A percentile compares a stretch with the other conserved stretches of the same genome.
These are phyloP conservation scores for Umbelopsis sp. DNA, from an alignment of 192 early-diverging fungal genomes.

Conservation along the genomic window DNA sequence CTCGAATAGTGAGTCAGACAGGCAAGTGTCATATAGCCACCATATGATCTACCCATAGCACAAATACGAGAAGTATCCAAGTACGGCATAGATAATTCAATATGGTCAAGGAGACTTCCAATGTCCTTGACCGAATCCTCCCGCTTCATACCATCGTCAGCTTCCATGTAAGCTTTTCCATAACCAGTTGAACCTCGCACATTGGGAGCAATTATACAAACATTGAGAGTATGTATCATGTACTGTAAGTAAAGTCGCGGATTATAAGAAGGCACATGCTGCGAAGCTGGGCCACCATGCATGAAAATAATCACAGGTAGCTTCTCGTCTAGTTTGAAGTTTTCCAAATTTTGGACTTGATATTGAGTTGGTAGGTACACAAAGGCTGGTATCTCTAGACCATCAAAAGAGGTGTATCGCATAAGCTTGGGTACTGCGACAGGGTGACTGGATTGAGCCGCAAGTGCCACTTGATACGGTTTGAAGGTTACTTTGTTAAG, in stretches of 20 bases:
- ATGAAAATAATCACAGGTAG: constrained; percentile 18
- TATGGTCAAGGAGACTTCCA: constrained; percentile 8
- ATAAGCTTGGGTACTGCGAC: not conserved
- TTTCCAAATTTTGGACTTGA: not conserved
- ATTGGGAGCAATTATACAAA: not conserved
- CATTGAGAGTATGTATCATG: not conserved
- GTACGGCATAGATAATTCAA: not conserved
- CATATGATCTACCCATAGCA: constrained; percentile 20
- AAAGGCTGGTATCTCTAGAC: constrained; percentile 6
- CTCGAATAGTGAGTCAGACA: constrained; percentile 3
- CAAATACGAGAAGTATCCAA: not conserved
- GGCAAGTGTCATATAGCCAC: constrained; percentile 19
- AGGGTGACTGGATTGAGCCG: not conserved
- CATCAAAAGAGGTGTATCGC: constrained; percentile 17
- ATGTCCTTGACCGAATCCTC: constrained; percentile 22
- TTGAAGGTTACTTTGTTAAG: not conserved
- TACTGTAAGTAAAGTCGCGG: constrained; percentile 18
- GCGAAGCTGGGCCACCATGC: constrained; percentile 11
- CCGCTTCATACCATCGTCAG: constrained; percentile 2
- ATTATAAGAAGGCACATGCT: constrained; percentile 10
- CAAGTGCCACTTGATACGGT: not conserved
- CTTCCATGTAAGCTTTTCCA: not conserved
- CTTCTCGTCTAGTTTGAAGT: not conserved
- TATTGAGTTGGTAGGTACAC: constrained; percentile 10
- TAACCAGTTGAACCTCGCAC: constrained; percentile 3